Percentiles rank a stretch among this genome's conserved stretches.
Conservation (phyloP, 495 filamentous ascomycete genomes). For the Amphirosellinia nigrospora region DNA sequence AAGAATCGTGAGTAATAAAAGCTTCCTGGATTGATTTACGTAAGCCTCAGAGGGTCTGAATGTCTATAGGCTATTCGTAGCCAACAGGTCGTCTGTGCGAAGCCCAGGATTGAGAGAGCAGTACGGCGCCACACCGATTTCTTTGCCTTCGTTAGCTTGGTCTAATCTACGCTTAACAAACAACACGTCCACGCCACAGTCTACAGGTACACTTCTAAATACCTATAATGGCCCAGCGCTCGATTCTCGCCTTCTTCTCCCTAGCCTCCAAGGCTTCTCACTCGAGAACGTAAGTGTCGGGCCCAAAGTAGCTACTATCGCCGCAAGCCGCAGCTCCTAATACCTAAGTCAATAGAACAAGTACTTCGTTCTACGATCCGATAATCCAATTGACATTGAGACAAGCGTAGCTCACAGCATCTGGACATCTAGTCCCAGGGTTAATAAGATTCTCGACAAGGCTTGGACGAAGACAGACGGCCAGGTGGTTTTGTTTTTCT, state of each 20-base stretch:
- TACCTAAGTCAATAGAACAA: background rate
- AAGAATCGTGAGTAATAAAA: slow-evolving; percentile 12
- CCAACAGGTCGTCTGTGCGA: background rate
- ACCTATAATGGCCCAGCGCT: slow-evolving; percentile 8
- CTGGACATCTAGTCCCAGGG: slow-evolving; percentile 6
- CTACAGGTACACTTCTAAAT: background rate
- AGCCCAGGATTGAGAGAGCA: background rate
- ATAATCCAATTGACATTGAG: slow-evolving; percentile 14
- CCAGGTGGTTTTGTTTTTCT: slow-evolving; percentile 18
- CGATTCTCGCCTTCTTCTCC: background rate
- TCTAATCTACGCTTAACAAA: slow-evolving; percentile 8
- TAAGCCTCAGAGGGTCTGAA: background rate
- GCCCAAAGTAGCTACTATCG: background rate
- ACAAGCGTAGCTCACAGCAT: slow-evolving; percentile 8
- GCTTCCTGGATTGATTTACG: background rate
- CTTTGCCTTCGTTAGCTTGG: slow-evolving; percentile 11
- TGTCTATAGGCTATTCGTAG: slow-evolving; percentile 1
- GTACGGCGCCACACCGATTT: slow-evolving; percentile 8
- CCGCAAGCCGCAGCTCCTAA: background rate
- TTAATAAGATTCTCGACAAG: slow-evolving; percentile 14
- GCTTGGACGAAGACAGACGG: background rate
- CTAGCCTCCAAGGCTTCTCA: slow-evolving; percentile 1
- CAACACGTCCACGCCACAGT: background rate
- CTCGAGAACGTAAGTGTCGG: background rate
- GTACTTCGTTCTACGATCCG: slow-evolving; percentile 9